Evolutionary conservation across 257 asterid species (phyloP), one percentile per base, ranked within the genome.

Genomic region (Lantana camara): DNA sequence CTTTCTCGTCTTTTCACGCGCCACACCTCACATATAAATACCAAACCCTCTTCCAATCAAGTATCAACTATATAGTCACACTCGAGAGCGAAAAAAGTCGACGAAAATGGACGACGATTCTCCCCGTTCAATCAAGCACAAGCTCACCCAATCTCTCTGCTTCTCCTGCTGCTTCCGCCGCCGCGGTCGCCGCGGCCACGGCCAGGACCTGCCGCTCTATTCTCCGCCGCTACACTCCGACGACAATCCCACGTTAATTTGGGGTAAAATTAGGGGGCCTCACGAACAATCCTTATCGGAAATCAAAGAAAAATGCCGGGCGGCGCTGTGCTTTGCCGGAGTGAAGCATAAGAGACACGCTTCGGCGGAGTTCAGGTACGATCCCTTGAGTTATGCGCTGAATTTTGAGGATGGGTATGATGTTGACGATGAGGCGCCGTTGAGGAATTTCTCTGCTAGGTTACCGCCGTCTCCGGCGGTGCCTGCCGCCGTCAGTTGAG

Each of bases 351-450:
- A 65, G 78, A 77, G 79, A 7, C 77, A 64, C 38, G 61, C 82
- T 0, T 70, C 94, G 38, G 76, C 86, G 20, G 91, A 83, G 55
- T 87, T 80, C 64, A 69, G 91, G 20, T 86, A 89, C 69, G 95
- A 89, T 49, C 94, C 97, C 13, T 29, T 86, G 77, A 87, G 95
- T 66, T 89, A 89, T 55, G 70, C 94, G 5, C 68, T 83, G 80
- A 89, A 86, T 77, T 89, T 89, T 37, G 92, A 83, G 64, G 95
- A 89, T 41, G 85, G 84, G 11, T 74, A 57, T 42, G 77, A 63
- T 2, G 69, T 57, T 3, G 84, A 74, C 11, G 82, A 78, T 42
- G 86, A 64, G 32, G 82, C 81, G 50, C 82, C 85, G 42, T 63
- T 76, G 56, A 80, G 68, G 65, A 78, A 37, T 63, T 86, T 89